Evolutionary conservation across 257 asterid species (phyloP), one percentile per base, ranked within the genome.

Genomic region (Solanum chilense): DNA sequence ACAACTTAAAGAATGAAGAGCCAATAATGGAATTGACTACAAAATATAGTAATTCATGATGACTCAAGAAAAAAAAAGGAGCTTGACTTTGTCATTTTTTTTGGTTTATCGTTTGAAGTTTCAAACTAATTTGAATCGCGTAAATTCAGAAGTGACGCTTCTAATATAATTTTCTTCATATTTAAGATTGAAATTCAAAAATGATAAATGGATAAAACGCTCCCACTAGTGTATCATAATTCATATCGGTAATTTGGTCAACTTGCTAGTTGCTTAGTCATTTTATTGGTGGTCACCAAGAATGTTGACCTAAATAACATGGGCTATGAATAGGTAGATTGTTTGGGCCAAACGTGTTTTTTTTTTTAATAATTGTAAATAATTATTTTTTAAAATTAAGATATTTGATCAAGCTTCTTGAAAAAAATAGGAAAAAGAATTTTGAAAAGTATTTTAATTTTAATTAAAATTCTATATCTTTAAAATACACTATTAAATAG

Each of bases 181-280:
- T 6, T 35, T 1, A 35, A 3, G 0, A 35, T 0, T 5, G 1
- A 35, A 35, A 35, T 1, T 35, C 7, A 1, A 35, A 35, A 35
- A 0, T 35, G 7, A 35, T 35, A 1, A 35, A 35, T 35, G 39
- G 1, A 1, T 5, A 1, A 35, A 35, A 35, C 7, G 1, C 39
- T 35, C 0, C 0, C 7, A 35, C 39, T 35, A 0, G 7, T 35
- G 0, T 6, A 35, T 35, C 39, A 35, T 1, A 35, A 35, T 35
- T 1, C 39, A 35, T 35, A 6, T 35, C 7, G 1, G 3, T n/a
- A 39, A 77, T 39, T 76, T 4, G 23, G 60, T 76, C 60, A 41
- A 41, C 42, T 41, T 41, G 35, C 23, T 76, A 76, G 35, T 41
- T 42, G 35, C 66, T 21, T 41, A 41, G 37, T 76, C 58, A 52